Evolutionary conservation across 768 basidiomycete species (phyloP).

Genomic region (Wakefieldia striispora): DNA sequence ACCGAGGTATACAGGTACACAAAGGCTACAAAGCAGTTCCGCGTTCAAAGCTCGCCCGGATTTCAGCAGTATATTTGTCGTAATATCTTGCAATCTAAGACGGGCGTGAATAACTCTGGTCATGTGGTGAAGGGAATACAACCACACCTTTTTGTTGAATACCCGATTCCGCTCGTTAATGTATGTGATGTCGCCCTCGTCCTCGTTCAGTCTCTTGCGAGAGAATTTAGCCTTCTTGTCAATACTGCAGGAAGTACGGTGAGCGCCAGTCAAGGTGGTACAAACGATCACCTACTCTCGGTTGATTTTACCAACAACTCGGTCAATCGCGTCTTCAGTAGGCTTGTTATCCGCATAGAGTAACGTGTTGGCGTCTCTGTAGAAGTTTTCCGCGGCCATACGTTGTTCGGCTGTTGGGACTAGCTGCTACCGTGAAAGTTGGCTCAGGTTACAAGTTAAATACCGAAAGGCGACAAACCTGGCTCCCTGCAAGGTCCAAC

Average conservation of each 20-base stretch:
- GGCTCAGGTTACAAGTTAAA: conserved; percentile 1
- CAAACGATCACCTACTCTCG: conserved; percentile 64
- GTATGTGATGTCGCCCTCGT: conserved; percentile 95
- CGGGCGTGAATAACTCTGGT: background rate
- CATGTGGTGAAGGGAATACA: background rate
- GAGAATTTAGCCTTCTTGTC: conserved; percentile 91
- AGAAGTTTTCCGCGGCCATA: conserved; percentile 75
- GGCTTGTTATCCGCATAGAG: conserved; percentile 96
- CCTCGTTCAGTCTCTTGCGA: conserved; percentile 85
- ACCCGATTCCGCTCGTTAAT: conserved; percentile 98
- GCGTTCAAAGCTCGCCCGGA: conserved; percentile 95
- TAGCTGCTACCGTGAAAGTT: conserved; percentile 35
- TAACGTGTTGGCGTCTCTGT: conserved; percentile 90
- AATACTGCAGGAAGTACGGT: conserved; percentile 46
- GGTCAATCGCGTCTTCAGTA: conserved; percentile 91
- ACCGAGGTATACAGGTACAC: conserved; percentile 12
- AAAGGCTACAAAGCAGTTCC: conserved; percentile 79
- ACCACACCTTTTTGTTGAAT: conserved; percentile 92
- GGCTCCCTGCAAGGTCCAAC: conserved; percentile 50
- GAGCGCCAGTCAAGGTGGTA: too few species aligned
- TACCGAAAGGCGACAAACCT: conserved; percentile 32
- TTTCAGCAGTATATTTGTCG: conserved; percentile 96
- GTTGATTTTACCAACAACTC: conserved; percentile 89
- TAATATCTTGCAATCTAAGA: conserved; percentile 87
- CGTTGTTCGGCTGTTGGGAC: conserved; percentile 58